A percentile compares a stretch with the other conserved stretches of the same genome.
phyloP scores from a whole-genome alignment of 345 rosid species.

The Eucalyptus polybractea region DNA sequence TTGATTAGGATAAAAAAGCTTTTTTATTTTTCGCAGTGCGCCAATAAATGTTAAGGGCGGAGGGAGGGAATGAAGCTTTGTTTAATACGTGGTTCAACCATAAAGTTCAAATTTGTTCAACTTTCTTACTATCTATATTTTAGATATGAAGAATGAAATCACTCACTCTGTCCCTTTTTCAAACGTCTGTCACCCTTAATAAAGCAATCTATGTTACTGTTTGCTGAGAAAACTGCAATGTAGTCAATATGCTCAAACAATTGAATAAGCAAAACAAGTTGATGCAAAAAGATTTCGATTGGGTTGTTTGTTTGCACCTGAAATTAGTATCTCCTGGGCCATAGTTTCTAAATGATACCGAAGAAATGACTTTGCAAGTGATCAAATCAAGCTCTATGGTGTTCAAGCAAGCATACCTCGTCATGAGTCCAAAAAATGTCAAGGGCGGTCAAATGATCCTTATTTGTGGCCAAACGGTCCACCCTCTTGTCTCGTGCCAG shows the following conservation, averaged over 20 bases:
- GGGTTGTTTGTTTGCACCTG: not conserved
- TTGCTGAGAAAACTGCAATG: not conserved
- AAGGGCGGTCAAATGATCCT: not conserved
- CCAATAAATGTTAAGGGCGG: not conserved
- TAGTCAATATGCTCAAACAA: not conserved
- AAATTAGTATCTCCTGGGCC: not conserved
- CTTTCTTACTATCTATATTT: not conserved
- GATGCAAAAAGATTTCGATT: not conserved
- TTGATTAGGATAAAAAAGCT: no score
- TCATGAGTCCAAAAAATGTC: accelerated
- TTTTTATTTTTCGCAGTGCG: no score
- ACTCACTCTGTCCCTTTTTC: not conserved
- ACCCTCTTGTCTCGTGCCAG: not conserved
- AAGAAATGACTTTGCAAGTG: not conserved
- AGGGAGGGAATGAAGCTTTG: not conserved
- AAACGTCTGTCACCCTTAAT: not conserved
- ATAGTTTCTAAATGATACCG: accelerated
- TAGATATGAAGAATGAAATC: not conserved
- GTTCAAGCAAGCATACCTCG: not conserved
- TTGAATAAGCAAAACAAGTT: not conserved
- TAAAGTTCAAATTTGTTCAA: not conserved
- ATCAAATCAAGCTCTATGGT: not conserved
- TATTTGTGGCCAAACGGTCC: not conserved
- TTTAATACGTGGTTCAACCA: not conserved
- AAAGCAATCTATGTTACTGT: not conserved